These are phyloP conservation scores for barley (Hordeum vulgare) DNA, from an alignment of 176 grass and related monocot genomes.

Conservation along the genomic window MorexV3_pseudomolecules_assembly NC_058518.1:392018621-392019120, in stretches of 20 bases:
- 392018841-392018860: conserved; percentile 29
- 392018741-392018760: conserved; percentile 71
- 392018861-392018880: conserved; percentile 64
- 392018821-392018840: neutral
- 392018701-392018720: no score
- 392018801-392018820: neutral
- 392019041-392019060: no score
- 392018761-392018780: conserved; percentile 30
- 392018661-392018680: no score
- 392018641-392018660: no score
- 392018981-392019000: conserved; percentile 55
- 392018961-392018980: no score
- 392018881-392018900: conserved; percentile 41
- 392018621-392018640: no score
- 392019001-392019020: conserved; percentile 51
- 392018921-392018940: conserved; percentile 48
- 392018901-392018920: conserved; percentile 47
- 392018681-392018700: no score
- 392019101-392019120: no score
- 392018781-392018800: conserved; percentile 76
- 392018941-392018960: no score
- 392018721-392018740: conserved; percentile 61
- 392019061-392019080: no score
- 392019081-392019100: no score
- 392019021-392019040: no score